phyloP scores from a whole-genome alignment of 441 rosid genomes.

The Adansonia madagascariensis region DNA sequence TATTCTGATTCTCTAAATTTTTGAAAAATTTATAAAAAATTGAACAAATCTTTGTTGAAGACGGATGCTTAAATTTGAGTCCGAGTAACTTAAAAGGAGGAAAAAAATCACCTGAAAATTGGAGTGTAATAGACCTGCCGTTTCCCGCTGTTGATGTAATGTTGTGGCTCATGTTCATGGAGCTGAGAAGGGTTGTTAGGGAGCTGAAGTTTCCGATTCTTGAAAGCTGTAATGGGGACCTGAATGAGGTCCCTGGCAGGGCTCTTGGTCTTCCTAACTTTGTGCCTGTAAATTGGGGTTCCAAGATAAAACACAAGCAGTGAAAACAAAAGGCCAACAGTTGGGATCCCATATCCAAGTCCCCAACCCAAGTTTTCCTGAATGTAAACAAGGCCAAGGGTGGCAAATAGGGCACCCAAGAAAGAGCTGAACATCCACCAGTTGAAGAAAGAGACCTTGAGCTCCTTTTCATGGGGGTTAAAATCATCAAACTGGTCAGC shows the following conservation, averaged over 20 bases:
- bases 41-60: too few relatives aligned
- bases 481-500: conserved; percentile 91
- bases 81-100: too few relatives aligned
- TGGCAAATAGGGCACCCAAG: conserved; percentile 73
- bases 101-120: conserved; percentile 48
- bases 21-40: too few relatives aligned
- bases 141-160: conserved; percentile 59
- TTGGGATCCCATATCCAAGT: conserved; percentile 81
- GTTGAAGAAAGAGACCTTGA: conserved; percentile 82
- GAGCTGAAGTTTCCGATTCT: conserved; percentile 56
- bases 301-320: conserved; percentile 72
- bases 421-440: conserved; percentile 97
- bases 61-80: too few relatives aligned
- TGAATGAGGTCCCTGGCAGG: conserved; percentile 62
- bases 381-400: conserved; percentile 77
- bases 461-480: conserved; percentile 54
- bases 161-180: conserved; percentile 60
- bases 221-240: conserved; percentile 60
- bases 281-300: conserved; percentile 84
- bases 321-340: conserved; percentile 69
- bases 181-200: conserved; percentile 55
- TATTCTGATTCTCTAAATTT: too few relatives aligned
- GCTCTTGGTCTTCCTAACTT: conserved; percentile 54
- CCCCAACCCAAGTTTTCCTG: conserved; percentile 93
- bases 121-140: conserved; percentile 70